A percentile compares a stretch with the other conserved stretches of the same genome.
These are phyloP conservation scores for Jamesozyma jinghongensis DNA, from an alignment of 805 yeast species.

Conservation along the genomic window DNA sequence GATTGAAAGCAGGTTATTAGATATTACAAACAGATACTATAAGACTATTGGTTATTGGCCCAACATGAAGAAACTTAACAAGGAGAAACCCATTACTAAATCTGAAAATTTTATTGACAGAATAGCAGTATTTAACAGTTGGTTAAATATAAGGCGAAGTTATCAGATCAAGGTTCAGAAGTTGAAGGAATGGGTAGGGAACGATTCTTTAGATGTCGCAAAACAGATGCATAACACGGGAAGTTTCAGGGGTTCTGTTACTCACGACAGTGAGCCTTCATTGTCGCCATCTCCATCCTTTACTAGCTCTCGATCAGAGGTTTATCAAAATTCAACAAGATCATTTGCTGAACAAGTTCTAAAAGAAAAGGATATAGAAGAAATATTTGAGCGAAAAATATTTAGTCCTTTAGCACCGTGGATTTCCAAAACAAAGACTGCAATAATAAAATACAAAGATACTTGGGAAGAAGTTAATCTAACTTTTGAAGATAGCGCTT, in stretches of 20 bases:
- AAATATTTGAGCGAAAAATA: slow-evolving; percentile 60
- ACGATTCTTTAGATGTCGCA: slow-evolving; percentile 62
- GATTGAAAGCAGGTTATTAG: slow-evolving; percentile 45
- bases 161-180: slow-evolving; percentile 53
- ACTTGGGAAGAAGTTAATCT: slow-evolving; percentile 59
- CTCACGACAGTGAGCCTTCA: slow-evolving; percentile 34
- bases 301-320: no score
- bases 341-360: slow-evolving; percentile 76
- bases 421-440: slow-evolving; percentile 69
- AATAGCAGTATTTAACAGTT: slow-evolving; percentile 70
- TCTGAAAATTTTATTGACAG: slow-evolving; percentile 54
- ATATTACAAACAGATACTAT: slow-evolving; percentile 51
- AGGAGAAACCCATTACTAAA: slow-evolving; percentile 65
- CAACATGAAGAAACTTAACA: slow-evolving; percentile 64
- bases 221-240: slow-evolving; percentile 6
- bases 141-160: slow-evolving; percentile 69
- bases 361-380: slow-evolving; percentile 69
- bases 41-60: slow-evolving; percentile 72
- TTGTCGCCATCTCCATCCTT: neutral
- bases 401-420: slow-evolving; percentile 68
- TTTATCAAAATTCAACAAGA: slow-evolving; percentile 30
- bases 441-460: slow-evolving; percentile 53
- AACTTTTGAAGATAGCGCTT: slow-evolving; percentile 59
- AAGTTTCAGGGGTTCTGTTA: slow-evolving; percentile 14
- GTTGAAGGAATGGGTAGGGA: slow-evolving; percentile 75